Evolutionary conservation across 805 yeast genomes (phyloP).

Genomic region (Lipomyces yamadae): DNA sequence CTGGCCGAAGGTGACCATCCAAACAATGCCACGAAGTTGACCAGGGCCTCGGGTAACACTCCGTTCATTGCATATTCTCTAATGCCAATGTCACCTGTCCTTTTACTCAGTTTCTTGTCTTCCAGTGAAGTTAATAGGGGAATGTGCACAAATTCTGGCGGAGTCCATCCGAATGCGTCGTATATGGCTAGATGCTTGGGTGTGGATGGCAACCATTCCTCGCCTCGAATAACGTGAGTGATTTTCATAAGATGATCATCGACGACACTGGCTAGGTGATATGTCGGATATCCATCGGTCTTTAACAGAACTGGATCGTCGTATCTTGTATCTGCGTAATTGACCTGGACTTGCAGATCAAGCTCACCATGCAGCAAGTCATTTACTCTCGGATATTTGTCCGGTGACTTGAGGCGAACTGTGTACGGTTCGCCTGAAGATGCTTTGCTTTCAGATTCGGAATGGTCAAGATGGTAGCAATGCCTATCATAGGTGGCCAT

Average conservation of each 20-base stretch:
- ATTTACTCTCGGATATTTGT: slow-evolving; percentile 62
- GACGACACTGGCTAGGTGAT: slow-evolving; percentile 93
- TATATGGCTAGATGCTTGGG: slow-evolving; percentile 92
- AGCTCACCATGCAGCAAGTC: slow-evolving; percentile 82
- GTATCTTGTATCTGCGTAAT: slow-evolving; percentile 68
- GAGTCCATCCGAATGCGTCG: slow-evolving; percentile 80
- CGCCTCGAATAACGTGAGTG: slow-evolving; percentile 95
- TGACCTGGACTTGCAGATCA: slow-evolving; percentile 78
- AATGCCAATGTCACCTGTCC: slow-evolving; percentile 82
- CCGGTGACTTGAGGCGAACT: slow-evolving; percentile 79
- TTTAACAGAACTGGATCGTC: slow-evolving; percentile 90
- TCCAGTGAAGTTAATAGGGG: slow-evolving; percentile 70
- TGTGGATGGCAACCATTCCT: slow-evolving; percentile 96
- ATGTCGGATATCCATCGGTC: slow-evolving; percentile 95
- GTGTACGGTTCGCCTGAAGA: slow-evolving; percentile 53
- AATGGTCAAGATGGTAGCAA: slow-evolving; percentile 57
- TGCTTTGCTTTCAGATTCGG: slow-evolving; percentile 49
- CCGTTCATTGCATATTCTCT: slow-evolving; percentile 55
- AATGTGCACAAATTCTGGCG: slow-evolving; percentile 85
- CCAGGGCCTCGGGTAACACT: slow-evolving; percentile 80
- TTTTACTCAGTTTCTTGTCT: slow-evolving; percentile 72
- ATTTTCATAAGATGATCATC: slow-evolving; percentile 94
- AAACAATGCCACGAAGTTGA: slow-evolving; percentile 84
- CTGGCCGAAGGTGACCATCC: slow-evolving; percentile 81
- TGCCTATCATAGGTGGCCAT: slow-evolving; percentile 89